These are phyloP conservation scores for Dothideomycetes sp. DNA, from an alignment of 2,329 filamentous ascomycete species.

Conservation along the genomic window DNA sequence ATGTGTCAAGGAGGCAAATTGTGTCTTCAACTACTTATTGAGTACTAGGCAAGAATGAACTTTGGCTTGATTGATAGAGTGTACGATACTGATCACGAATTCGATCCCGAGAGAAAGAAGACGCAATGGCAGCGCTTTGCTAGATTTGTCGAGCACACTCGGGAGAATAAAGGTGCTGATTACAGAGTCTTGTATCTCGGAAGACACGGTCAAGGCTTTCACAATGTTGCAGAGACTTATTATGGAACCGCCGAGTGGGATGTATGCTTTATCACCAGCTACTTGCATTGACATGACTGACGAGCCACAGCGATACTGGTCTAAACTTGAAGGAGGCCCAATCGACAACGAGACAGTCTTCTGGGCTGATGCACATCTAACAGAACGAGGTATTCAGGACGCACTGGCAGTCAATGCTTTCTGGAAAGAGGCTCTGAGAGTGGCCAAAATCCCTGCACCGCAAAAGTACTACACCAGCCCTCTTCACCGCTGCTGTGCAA, in stretches of 20 bases:
- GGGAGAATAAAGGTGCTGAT: constrained; percentile 27
- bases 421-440: constrained; percentile 42
- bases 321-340: constrained; percentile 38
- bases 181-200: constrained; percentile 13
- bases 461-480: constrained; percentile 54
- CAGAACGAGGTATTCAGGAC: constrained; percentile 41
- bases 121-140: constrained; percentile 56
- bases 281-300: background rate
- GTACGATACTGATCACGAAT: constrained; percentile 30
- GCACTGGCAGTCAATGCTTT: constrained; percentile 45
- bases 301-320: constrained; percentile 39
- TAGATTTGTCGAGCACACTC: constrained; percentile 39
- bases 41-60: constrained; percentile 32
- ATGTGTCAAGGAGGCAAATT: constrained; percentile 6
- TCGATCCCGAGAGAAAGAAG: constrained; percentile 27
- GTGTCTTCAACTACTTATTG: background rate
- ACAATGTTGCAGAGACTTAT: constrained; percentile 12
- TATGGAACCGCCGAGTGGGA: constrained; percentile 14
- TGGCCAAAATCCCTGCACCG: constrained; percentile 45
- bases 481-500: constrained; percentile 48
- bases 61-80: constrained; percentile 54
- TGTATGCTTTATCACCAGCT: constrained; percentile 5
- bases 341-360: constrained; percentile 39
- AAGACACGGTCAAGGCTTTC: constrained; percentile 13
- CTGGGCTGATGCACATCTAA: constrained; percentile 52